Percentiles rank a stretch among this genome's conserved stretches.
Evolutionary conservation across 345 rosid genomes (phyloP).

Genomic region (Dipteronia sinensis): DNA sequence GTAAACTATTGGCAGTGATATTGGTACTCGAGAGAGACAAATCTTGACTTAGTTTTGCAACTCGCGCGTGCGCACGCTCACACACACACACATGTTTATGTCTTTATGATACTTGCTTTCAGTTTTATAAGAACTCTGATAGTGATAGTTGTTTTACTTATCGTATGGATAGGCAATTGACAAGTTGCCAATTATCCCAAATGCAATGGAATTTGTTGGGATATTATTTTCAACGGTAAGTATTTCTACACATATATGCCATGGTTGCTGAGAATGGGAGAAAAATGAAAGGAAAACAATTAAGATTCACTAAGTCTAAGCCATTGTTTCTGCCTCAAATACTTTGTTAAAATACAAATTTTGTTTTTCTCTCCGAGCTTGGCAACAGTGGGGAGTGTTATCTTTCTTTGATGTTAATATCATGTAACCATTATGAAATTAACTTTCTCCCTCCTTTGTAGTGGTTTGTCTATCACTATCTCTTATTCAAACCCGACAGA

Average conservation of each 20-base stretch:
- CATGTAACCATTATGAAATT: conserved; percentile 21
- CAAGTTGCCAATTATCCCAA: conserved; percentile 75
- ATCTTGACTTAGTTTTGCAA: not conserved
- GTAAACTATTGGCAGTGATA: not conserved
- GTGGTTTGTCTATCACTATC: conserved; percentile 95
- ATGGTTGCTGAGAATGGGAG: not conserved
- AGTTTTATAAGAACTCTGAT: conserved; percentile 10
- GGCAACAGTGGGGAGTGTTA: not conserved
- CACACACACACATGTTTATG: too few species aligned
- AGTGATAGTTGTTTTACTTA: not conserved
- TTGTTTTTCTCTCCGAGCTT: not conserved
- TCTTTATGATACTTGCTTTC: conserved; percentile 9
- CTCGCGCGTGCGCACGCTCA: too few species aligned
- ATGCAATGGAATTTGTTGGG: conserved; percentile 68
- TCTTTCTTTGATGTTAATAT: not conserved
- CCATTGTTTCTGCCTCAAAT: not conserved
- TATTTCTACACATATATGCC: not conserved
- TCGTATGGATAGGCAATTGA: conserved; percentile 59
- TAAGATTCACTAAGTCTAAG: not conserved
- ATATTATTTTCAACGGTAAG: conserved; percentile 75
- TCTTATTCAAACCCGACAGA: conserved; percentile 89
- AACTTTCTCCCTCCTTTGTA: conserved; percentile 32
- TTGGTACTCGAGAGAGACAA: not conserved
- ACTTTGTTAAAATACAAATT: not conserved
- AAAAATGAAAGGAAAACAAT: not conserved